phyloP scores from a whole-genome alignment of 805 yeast genomes.

The Middelhovenomyces tepae region DNA sequence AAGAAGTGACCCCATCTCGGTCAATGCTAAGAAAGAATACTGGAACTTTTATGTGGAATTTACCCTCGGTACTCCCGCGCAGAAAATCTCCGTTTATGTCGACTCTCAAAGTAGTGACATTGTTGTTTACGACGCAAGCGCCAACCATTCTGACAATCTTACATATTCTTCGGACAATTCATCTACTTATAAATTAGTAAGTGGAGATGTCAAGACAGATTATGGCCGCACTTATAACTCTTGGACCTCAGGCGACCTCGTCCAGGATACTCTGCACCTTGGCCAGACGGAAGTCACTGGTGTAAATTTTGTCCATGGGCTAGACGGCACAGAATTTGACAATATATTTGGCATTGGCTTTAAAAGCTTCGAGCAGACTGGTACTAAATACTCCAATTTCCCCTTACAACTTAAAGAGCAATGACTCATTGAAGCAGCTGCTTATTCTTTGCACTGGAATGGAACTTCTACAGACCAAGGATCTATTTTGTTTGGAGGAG shows the following conservation, averaged over 20 bases:
- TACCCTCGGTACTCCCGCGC: conserved; percentile 36
- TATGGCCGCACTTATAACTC: conserved; percentile 25
- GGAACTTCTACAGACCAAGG: conserved; percentile 25
- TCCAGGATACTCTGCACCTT: too few species aligned
- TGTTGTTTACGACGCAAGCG: conserved; percentile 34
- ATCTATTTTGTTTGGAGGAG: conserved; percentile 34
- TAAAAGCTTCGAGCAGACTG: too few species aligned
- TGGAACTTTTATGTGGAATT: too few species aligned
- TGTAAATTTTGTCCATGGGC: too few species aligned
- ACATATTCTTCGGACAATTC: conserved; percentile 16
- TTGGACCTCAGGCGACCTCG: conserved; percentile 21
- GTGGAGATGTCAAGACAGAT: conserved; percentile 29
- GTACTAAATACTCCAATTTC: conserved; percentile 22
- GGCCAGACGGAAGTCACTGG: too few species aligned
- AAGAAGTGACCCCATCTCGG: too few species aligned
- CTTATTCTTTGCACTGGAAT: conserved; percentile 37
- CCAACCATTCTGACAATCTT: conserved; percentile 19
- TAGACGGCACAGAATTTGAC: too few species aligned
- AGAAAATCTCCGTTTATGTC: conserved; percentile 31
- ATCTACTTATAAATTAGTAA: conserved; percentile 24
- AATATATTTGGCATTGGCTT: too few species aligned
- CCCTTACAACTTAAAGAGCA: conserved; percentile 23
- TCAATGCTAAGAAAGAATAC: too few species aligned
- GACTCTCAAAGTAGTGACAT: conserved; percentile 45
- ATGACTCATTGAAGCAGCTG: conserved; percentile 31